Evolutionary conservation across 2,329 filamentous ascomycete species (phyloP), one percentile per base, ranked within the genome.

Genomic region (Aspergillus phoenicis): DNA sequence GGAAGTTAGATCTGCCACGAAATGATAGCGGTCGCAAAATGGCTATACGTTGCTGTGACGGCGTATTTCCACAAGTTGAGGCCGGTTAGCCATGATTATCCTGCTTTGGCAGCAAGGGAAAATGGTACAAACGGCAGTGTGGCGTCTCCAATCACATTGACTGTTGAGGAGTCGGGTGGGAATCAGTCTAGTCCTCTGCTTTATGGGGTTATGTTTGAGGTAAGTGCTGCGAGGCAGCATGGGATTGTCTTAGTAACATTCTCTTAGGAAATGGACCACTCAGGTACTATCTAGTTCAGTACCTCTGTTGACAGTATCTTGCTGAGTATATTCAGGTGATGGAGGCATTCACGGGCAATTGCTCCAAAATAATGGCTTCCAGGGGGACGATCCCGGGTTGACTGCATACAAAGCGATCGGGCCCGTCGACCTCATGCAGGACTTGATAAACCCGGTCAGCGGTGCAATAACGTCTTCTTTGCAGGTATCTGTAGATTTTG

Each of bases 121-220:
- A 43, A 43, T 22, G n/a, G n/a, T 22, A 20, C 39, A 3, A 22
- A 17, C 4, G 8, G 39, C 3, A 36, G 33, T 6, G 33, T 36
- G 33, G 1, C 33, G 0, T 41, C 39, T 2, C 11, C 41, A 8
- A 38, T 63, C 7, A 65, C 48, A 0, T 53, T 75, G 48, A 66
- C 65, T 3, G 69, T 74, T 4, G 52, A 56, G 8, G 63, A 49
- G 5, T 66, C 70, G 5, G 71, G 70, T 0, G 73, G 72, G 2
- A 75, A 75, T 54, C 62, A 67, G 41, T 75, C 73, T 1, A 76
- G 72, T 57, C 65, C 74, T 2, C 41, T 72, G 11, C 65, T 76
- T 5, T 75, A 75, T 58, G 74, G 74, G 10, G 67, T 74, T 43
- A 75, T 76, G 73, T 76, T 76, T 24, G 74, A 77, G 68, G 73